phyloP scores from a whole-genome alignment of 345 rosid species.

The Camelina hispida region DNA sequence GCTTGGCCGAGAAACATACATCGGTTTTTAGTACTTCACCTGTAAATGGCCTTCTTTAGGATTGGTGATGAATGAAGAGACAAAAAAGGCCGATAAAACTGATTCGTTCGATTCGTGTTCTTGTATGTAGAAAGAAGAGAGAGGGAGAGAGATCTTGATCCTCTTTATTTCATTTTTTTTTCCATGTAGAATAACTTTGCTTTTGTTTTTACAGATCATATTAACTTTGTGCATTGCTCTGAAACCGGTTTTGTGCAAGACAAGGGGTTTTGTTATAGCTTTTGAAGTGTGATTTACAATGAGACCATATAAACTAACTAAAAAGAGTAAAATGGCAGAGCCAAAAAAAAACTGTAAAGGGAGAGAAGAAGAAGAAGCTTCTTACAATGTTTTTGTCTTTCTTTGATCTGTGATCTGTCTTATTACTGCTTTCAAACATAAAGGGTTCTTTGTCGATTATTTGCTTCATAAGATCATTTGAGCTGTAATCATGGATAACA shows the following conservation, averaged over 20 bases:
- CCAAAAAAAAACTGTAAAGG: conserved; percentile 28
- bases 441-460: conserved; percentile 22
- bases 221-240: conserved; percentile 43
- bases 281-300: conserved; percentile 37
- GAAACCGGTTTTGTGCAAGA: conserved; percentile 28
- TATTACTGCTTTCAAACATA: conserved; percentile 39
- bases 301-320: conserved; percentile 33
- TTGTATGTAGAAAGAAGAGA: conserved; percentile 54
- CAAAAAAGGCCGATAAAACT: conserved; percentile 3
- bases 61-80: not conserved
- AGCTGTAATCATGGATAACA: conserved; percentile 35
- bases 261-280: conserved; percentile 31
- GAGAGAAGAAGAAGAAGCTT: conserved; percentile 38
- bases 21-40: conserved; percentile 73
- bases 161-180: conserved; percentile 17
- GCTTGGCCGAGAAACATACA: conserved; percentile 51
- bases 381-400: conserved; percentile 40
- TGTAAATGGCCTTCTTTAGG: conserved; percentile 77
- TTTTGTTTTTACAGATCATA: conserved; percentile 27
- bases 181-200: conserved; percentile 34
- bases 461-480: conserved; percentile 39
- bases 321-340: conserved; percentile 1
- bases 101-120: conserved; percentile 42
- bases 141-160: conserved; percentile 21
- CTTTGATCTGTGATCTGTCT: conserved; percentile 36